Evolutionary conservation across 208 protist species (phyloP).

Genomic region (Hexamita inflata): DNA sequence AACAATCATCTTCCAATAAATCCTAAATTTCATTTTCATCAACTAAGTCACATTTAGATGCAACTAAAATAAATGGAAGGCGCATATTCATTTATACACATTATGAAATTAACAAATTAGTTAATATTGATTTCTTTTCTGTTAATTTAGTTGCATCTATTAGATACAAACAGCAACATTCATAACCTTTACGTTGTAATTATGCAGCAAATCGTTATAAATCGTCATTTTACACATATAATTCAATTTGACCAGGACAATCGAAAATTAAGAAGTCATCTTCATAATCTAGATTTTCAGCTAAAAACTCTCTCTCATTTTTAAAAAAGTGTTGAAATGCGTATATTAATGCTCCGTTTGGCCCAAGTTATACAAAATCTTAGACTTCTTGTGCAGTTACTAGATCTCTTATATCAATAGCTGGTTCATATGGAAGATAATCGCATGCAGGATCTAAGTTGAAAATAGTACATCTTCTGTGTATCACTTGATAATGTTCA

Average conservation of each 20-base stretch:
- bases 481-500: no score
- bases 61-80: no score
- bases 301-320: conserved; percentile 1
- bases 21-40: no score
- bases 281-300: conserved; percentile 30
- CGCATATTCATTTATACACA: no score
- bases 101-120: no score
- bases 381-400: conserved; percentile 28
- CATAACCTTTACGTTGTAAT: neutral
- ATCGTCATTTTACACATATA: neutral
- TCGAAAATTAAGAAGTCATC: conserved; percentile 45
- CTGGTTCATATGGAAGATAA: conserved; percentile 17
- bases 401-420: conserved; percentile 35
- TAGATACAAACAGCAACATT: no score
- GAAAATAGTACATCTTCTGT: conserved; percentile 25
- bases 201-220: neutral
- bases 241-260: conserved; percentile 44
- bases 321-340: conserved; percentile 37
- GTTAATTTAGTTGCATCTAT: no score
- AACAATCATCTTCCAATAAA: no score
- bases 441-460: conserved; percentile 43
- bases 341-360: conserved; percentile 40
- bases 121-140: no score
- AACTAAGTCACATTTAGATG: no score
- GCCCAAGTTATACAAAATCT: conserved; percentile 31